These are phyloP conservation scores for Picea mariana DNA, from an alignment of 83 land plant species.

Conservation along the genomic window DNA sequence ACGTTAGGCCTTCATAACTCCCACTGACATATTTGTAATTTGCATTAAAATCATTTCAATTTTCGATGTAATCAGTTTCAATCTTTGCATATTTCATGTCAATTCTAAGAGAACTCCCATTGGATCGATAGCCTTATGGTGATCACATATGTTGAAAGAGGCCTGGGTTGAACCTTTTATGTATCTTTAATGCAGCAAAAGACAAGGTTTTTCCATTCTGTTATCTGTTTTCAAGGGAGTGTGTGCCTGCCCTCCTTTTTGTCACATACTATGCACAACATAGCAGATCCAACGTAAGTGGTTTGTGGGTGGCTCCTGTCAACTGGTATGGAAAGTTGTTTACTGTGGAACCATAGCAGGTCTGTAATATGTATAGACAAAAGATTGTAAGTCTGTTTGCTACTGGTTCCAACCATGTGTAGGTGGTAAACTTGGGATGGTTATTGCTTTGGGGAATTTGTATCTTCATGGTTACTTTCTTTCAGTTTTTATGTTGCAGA, in stretches of 20 bases:
- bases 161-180: no score
- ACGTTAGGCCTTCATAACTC: not conserved
- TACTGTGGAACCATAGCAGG: not conserved
- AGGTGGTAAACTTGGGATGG: not conserved
- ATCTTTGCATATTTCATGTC: not conserved
- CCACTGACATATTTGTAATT: not conserved
- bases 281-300: not conserved
- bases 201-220: no score
- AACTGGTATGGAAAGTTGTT: not conserved
- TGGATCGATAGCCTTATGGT: not conserved
- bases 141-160: not conserved
- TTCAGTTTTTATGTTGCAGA: not conserved
- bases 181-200: no score
- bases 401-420: not conserved
- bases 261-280: no score
- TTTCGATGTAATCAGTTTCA: slow-evolving; percentile 1
- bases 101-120: not conserved
- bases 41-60: not conserved
- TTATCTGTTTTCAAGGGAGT: no score
- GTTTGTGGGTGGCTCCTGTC: no score
- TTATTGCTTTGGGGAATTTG: not conserved
- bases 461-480: not conserved
- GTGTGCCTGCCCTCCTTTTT: no score
- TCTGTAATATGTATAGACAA: not conserved
- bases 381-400: not conserved